Conservation (phyloP, 306 rosid species). For the Trifolium subterraneum region DNA sequence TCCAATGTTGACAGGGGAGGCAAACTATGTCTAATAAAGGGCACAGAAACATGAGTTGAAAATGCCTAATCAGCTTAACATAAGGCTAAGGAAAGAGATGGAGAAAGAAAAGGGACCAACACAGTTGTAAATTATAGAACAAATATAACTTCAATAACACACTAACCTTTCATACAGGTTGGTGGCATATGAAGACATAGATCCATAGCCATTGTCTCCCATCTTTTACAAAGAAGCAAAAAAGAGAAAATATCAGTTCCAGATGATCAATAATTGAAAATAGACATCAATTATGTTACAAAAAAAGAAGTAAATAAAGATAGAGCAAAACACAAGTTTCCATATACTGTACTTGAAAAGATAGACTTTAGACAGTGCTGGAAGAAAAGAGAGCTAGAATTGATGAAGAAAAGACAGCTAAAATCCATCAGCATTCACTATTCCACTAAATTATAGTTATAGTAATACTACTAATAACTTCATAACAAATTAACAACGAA, state of each 20-base stretch:
- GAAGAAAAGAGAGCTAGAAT: slow-evolving; percentile 3
- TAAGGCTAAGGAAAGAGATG: background rate
- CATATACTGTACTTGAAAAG: background rate
- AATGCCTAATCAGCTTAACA: slow-evolving; percentile 28
- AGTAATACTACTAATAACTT: slow-evolving; percentile 15
- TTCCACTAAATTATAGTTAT: background rate
- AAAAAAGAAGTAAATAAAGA: slow-evolving; percentile 17
- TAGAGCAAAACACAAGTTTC: background rate
- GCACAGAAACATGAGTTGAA: slow-evolving; percentile 10
- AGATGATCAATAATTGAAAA: slow-evolving; percentile 18
- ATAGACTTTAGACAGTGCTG: background rate
- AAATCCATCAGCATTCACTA: slow-evolving; percentile 3
- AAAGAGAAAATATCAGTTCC: slow-evolving; percentile 28
- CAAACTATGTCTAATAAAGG: slow-evolving; percentile 51
- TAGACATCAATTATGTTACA: background rate
- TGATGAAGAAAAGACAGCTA: background rate
- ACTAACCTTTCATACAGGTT: slow-evolving; percentile 86
- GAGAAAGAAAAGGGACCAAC: background rate
- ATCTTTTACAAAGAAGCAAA: slow-evolving; percentile 54
- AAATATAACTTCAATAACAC: slow-evolving; percentile 12
- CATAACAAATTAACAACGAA: no score
- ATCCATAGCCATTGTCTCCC: slow-evolving; percentile 83
- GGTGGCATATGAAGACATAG: slow-evolving; percentile 71
- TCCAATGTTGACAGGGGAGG: slow-evolving; percentile 71
- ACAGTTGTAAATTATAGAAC: slow-evolving; percentile 6